Evolutionary conservation across 2,329 filamentous ascomycete genomes (phyloP).

Genomic region (Thelonectria olida): DNA sequence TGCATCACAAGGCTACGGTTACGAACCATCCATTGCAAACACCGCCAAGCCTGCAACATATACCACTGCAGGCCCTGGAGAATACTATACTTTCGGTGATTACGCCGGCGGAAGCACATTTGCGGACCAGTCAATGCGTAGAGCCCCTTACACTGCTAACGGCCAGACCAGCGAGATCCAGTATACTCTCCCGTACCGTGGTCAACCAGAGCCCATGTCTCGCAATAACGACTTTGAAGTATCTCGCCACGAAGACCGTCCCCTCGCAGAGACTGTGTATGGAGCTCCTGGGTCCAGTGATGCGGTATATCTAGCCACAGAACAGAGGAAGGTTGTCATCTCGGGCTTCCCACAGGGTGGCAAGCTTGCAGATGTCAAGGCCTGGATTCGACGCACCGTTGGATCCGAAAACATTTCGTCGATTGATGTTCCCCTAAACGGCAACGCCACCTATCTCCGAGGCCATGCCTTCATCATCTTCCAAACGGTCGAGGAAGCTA

Average conservation of each 20-base stretch:
- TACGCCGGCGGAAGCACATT: neutral
- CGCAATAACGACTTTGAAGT: slow-evolving; percentile 7
- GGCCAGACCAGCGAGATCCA: slow-evolving; percentile 25
- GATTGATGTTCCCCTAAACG: slow-evolving; percentile 40
- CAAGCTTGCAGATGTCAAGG: slow-evolving; percentile 33
- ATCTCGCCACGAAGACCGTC: neutral
- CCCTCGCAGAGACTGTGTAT: neutral
- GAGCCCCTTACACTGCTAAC: slow-evolving; percentile 18
- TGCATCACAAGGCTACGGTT: slow-evolving; percentile 11
- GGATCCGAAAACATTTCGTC: slow-evolving; percentile 28
- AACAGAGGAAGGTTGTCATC: slow-evolving; percentile 38
- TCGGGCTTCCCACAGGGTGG: slow-evolving; percentile 38
- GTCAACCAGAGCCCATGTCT: slow-evolving; percentile 5
- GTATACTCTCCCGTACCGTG: slow-evolving; percentile 29
- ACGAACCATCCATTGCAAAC: slow-evolving; percentile 8
- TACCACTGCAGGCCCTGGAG: neutral
- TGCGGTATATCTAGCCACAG: slow-evolving; percentile 19
- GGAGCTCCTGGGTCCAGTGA: slow-evolving; percentile 1
- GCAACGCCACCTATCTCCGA: slow-evolving; percentile 33
- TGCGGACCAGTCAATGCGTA: slow-evolving; percentile 1
- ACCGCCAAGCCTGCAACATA: slow-evolving; percentile 16
- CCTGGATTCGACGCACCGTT: slow-evolving; percentile 41
- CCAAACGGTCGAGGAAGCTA: slow-evolving; percentile 30
- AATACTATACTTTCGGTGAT: slow-evolving; percentile 20
- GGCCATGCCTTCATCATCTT: slow-evolving; percentile 41